Conservation (phyloP, 352 stramenopile species). For the Pythium utonaiense region DNA sequence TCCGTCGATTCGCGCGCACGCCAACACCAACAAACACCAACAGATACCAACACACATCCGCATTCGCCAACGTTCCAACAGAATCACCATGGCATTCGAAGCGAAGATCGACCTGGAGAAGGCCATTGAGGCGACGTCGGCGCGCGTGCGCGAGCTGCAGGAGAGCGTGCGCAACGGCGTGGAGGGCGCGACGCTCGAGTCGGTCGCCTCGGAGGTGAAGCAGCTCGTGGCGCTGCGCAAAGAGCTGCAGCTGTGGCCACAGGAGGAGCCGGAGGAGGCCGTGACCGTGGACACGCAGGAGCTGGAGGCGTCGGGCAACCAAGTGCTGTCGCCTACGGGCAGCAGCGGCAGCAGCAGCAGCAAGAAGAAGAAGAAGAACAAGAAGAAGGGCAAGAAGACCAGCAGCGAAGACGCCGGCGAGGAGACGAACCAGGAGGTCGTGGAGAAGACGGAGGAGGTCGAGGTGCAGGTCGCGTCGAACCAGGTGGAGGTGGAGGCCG, state of each 20-base stretch:
- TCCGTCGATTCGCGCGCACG: no score
- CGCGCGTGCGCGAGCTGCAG: constrained; percentile 53
- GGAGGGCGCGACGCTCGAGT: constrained; percentile 37
- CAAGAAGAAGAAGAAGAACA: constrained; percentile 34
- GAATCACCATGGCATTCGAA: constrained; percentile 41
- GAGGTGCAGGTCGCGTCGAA: background rate
- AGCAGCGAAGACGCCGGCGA: constrained; percentile 17
- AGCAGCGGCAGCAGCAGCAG: constrained; percentile 18
- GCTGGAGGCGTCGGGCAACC: constrained; percentile 17
- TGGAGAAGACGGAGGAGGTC: constrained; percentile 11
- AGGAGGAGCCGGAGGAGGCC: constrained; percentile 19
- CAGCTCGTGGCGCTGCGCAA: constrained; percentile 62
- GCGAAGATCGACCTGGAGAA: constrained; percentile 39
- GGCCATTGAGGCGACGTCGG: constrained; percentile 52
- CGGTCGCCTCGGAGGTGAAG: constrained; percentile 55
- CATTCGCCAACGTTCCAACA: constrained; percentile 4
- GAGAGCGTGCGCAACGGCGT: constrained; percentile 42
- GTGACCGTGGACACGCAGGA: background rate
- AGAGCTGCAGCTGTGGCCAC: constrained; percentile 54
- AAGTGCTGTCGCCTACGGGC: constrained; percentile 19
- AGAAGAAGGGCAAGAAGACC: constrained; percentile 30
- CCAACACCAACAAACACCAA: constrained; percentile 8
- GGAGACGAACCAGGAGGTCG: constrained; percentile 6
- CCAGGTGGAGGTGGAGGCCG: background rate
- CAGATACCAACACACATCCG: background rate